Conservation (phyloP, 805 yeast genomes). For the Spathaspora passalidarum region DNA sequence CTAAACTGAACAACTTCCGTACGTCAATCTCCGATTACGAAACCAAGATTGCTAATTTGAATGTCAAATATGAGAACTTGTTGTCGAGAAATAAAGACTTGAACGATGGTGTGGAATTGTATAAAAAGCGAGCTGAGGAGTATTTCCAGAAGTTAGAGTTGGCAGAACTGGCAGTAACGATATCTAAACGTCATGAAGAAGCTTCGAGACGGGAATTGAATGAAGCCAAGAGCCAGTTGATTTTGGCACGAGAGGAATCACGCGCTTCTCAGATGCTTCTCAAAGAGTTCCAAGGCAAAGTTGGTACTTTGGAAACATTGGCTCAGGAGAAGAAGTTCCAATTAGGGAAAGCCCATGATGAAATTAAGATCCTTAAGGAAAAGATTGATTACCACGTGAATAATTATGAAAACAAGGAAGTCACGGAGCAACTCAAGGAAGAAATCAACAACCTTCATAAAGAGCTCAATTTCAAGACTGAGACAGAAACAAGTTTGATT, state of each 20-base stretch:
- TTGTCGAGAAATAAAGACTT: constrained; percentile 56
- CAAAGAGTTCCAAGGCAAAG: constrained; percentile 49
- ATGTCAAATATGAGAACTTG: constrained; percentile 56
- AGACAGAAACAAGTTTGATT: constrained; percentile 63
- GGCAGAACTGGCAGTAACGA: constrained; percentile 70
- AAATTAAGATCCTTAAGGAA: constrained; percentile 51
- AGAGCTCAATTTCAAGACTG: constrained; percentile 52
- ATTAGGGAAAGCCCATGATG: constrained; percentile 46
- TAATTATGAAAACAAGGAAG: constrained; percentile 38
- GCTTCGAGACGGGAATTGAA: constrained; percentile 48
- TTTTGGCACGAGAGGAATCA: constrained; percentile 49
- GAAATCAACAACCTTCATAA: constrained; percentile 55
- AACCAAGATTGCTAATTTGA: constrained; percentile 45
- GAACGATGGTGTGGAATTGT: constrained; percentile 52
- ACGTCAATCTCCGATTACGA: constrained; percentile 32
- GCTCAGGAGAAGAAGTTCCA: constrained; percentile 58
- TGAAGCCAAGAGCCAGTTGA: constrained; percentile 40
- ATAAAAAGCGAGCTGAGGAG: constrained; percentile 70
- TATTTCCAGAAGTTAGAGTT: constrained; percentile 70
- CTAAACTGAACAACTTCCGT: constrained; percentile 41
- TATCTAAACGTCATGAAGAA: constrained; percentile 61
- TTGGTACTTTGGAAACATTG: constrained; percentile 51
- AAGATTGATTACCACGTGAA: constrained; percentile 53
- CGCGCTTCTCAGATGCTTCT: constrained; percentile 51
- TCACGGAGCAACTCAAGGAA: constrained; percentile 43